These are phyloP conservation scores for Collybiopsis luxurians DNA, from an alignment of 768 basidiomycete genomes.

Conservation along the genomic window DNA sequence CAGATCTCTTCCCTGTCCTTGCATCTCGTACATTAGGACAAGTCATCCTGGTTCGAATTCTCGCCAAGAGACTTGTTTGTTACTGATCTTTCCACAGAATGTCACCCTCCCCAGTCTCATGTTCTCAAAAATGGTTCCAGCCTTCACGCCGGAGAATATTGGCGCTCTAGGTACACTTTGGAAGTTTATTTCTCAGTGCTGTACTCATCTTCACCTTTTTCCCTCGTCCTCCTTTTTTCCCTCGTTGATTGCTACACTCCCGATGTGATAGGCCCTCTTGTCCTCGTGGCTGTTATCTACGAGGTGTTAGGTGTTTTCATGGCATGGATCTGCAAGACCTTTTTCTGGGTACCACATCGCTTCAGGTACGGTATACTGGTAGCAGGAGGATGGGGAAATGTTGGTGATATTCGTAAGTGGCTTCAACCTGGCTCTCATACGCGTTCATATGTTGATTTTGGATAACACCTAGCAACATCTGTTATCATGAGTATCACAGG, in stretches of 20 bases:
- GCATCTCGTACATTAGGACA: constrained; percentile 45
- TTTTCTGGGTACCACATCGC: constrained; percentile 78
- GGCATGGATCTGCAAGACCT: constrained; percentile 52
- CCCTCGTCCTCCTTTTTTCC: neutral
- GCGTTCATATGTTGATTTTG: neutral
- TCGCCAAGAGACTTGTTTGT: neutral
- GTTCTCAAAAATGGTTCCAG: constrained; percentile 72
- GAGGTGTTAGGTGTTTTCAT: constrained; percentile 51
- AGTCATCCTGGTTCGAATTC: constrained; percentile 48
- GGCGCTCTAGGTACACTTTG: constrained; percentile 43
- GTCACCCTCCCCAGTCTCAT: constrained; percentile 61
- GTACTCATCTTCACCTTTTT: no score
- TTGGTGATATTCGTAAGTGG: constrained; percentile 65
- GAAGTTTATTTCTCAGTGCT: no score
- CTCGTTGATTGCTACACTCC: neutral
- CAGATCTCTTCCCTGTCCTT: constrained; percentile 39
- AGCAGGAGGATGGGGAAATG: constrained; percentile 69
- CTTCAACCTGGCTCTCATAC: neutral
- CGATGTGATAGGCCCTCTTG: constrained; percentile 52
- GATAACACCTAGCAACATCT: constrained; percentile 47
- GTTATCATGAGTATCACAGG: constrained; percentile 64
- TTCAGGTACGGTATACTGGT: constrained; percentile 70
- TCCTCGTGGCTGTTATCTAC: constrained; percentile 61
- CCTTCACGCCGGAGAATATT: constrained; percentile 59
- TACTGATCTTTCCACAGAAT: constrained; percentile 30